Evolutionary conservation across 2,329 filamentous ascomycete genomes (phyloP), one percentile per base, ranked within the genome.

Genomic region (Botryotinia narcissicola): DNA sequence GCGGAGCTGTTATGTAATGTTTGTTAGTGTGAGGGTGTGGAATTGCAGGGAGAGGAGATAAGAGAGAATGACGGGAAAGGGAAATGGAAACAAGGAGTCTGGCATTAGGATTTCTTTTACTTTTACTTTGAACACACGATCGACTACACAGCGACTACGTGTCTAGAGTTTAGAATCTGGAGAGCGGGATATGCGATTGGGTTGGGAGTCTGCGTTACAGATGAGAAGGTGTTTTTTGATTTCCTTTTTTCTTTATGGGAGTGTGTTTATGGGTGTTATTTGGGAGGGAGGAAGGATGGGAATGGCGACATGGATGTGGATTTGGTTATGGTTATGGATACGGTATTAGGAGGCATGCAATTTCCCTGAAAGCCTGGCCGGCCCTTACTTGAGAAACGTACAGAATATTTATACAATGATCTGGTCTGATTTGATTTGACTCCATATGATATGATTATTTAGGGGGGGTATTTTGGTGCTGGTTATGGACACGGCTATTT

Each of bases 1-100:
- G 93, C 93, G 46, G 95, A 97, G 85, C 84, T 98, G 76, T 86
- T 98, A 57, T 95, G 93, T 83, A 91, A 90, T 78, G 94, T 98
- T 75, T 85, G 79, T 90, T 82, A 77, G 74, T 9, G 59, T 54
- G 71, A n/a, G 10, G 37, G 32, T n/a, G 7, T 16, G 25, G 29
- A 5, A 20, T 42, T 62, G 60, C 35, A 18, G 44, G 29, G 29
- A 25, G 32, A 3, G 7, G 22, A n/a, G 57, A 54, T 54, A 12
- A 6, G 16, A n/a, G 25, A 54, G 12, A 54, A 54, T 35, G 18
- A 40, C 37, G 14, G 57, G 29, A 22, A 60, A 22, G 10, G 57
- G 44, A 48, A 25, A 57, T 1, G 66, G 48, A 57, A 35, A 20
- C 22, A 42, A 8, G 66, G 48, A 68, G 66, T 37, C 54, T 32